Evolutionary conservation across 345 rosid species (phyloP), one percentile per base, ranked within the genome.

Genomic region (Gynandropsis gynandra): DNA sequence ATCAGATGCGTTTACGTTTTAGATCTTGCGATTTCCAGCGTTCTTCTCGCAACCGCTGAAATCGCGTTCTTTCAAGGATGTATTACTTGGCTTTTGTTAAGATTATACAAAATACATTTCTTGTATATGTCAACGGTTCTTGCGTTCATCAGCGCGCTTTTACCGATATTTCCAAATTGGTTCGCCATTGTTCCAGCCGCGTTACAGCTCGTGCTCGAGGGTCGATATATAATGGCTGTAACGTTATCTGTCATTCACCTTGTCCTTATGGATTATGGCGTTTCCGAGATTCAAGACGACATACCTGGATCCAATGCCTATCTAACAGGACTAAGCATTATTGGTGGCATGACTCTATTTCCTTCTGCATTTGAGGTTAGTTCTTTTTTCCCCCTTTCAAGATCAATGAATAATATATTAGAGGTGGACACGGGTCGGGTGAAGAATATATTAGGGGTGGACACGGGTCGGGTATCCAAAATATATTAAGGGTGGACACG

Each of bases 291-390:
- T 66, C 89, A 82, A 61, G 94, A 87, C 73, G 93, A 80, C 31
- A 72, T 92, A 63, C 97, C 97, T 1, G 97, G 98, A 42, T 78
- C 85, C 24, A 87, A 68, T 65, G 84, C 67, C 33, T 87, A 92
- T 62, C 77, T 92, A 19, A 87, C 93, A 0, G 98, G 94, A 50
- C 88, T 92, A 54, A 87, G 98, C 69, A 87, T 92, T 58, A 81
- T 92, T 21, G 98, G 98, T 62, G 98, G 95, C 68, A 87, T 92
- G 73, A 75, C 98, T 66, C 65, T 92, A 65, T 92, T 92, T 68
- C 88, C 86, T 58, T 87, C 97, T 61, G 95, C 89, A 15, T 42
- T 92, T 16, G 98, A 92, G 97, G 96, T 92, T 2, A 2, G 29
- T n/a, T n/a, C n/a, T n/a, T n/a, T n/a, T n/a, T n/a, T n/a, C n/a